Conservation (phyloP, 2,329 filamentous ascomycete species). For the Trichoderma polysporum region DNA sequence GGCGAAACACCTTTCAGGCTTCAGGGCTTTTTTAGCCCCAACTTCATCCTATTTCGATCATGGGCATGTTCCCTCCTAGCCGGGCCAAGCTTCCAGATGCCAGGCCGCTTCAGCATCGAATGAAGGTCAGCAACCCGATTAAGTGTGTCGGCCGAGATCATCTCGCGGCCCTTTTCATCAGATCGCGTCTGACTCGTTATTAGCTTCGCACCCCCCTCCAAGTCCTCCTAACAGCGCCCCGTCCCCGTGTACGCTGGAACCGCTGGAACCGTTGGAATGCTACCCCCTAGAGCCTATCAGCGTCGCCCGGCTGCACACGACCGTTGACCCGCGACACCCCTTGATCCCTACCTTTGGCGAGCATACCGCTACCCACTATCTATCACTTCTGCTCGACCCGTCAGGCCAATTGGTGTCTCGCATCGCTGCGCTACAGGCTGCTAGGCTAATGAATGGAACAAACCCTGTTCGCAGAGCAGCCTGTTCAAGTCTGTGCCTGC, state of each 20-base stretch:
- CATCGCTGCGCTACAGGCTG: neutral
- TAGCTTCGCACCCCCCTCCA: slow-evolving; percentile 7
- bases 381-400: neutral
- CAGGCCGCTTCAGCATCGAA: neutral
- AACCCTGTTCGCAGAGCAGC: slow-evolving; percentile 4
- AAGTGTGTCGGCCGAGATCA: slow-evolving; percentile 18
- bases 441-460: neutral
- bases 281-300: slow-evolving; percentile 5
- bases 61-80: neutral
- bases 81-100: neutral
- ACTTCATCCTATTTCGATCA: neutral
- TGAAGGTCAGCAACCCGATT: slow-evolving; percentile 14
- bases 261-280: neutral
- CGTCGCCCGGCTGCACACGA: slow-evolving; percentile 6
- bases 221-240: neutral
- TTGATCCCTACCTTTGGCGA: neutral
- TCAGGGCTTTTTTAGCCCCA: neutral
- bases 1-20: neutral
- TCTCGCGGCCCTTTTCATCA: neutral
- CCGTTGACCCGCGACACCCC: neutral
- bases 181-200: neutral
- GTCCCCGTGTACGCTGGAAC: neutral
- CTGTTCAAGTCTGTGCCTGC: neutral
- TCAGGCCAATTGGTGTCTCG: neutral
- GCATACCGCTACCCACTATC: neutral